Evolutionary conservation across 2,329 filamentous ascomycete species (phyloP).

Genomic region (Hymenoscyphus salicellus): DNA sequence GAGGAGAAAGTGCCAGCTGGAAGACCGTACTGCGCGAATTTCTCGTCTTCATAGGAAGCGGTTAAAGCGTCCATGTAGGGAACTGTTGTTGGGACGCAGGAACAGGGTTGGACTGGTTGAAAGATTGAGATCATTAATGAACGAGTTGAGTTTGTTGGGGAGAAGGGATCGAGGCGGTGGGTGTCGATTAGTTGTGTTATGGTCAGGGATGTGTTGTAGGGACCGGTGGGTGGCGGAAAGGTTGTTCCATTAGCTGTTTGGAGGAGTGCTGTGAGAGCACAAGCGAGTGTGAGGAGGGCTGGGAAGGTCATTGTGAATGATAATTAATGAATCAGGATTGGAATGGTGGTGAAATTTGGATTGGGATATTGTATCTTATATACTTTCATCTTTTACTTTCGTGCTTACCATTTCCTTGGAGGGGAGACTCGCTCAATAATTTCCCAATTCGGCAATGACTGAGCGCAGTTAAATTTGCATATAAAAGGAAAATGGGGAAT

Average conservation of each 20-base stretch:
- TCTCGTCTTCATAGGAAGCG: conserved; percentile 25
- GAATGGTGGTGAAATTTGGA: too few species aligned
- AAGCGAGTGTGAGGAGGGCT: background rate
- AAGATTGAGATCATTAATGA: conserved; percentile 35
- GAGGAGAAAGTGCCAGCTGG: conserved; percentile 32
- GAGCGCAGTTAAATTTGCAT: too few species aligned
- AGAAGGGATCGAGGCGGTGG: conserved; percentile 31
- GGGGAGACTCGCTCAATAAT: too few species aligned
- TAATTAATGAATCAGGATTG: too few species aligned
- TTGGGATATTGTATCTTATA: too few species aligned
- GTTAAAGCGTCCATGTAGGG: conserved; percentile 35
- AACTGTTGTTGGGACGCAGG: conserved; percentile 12
- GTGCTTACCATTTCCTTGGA: too few species aligned
- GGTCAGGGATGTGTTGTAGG: conserved; percentile 21
- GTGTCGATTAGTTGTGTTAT: conserved; percentile 23
- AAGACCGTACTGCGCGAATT: conserved; percentile 28
- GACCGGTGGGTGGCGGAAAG: background rate
- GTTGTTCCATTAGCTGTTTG: background rate
- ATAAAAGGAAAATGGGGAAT: too few species aligned
- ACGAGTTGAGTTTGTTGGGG: conserved; percentile 23
- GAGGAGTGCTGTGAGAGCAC: too few species aligned
- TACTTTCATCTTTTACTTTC: too few species aligned
- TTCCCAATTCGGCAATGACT: too few species aligned
- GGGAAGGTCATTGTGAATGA: too few species aligned
- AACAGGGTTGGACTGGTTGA: conserved; percentile 22